Percentiles rank a stretch among this genome's conserved stretches.
Conservation (phyloP, 192 early-diverging fungal species). For the Coemansia sp. region DNA sequence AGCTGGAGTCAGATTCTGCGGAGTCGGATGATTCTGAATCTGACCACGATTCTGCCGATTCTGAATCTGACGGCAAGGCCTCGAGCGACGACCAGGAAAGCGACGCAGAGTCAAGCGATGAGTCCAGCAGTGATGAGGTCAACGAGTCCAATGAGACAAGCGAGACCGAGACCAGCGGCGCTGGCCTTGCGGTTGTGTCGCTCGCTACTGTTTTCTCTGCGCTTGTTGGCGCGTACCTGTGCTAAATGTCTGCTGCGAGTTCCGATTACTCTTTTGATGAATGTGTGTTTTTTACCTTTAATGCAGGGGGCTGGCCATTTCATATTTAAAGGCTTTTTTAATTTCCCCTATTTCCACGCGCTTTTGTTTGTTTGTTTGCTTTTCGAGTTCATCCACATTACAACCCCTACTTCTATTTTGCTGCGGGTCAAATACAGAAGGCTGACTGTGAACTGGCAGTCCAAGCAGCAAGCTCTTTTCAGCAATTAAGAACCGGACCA, state of each 20-base stretch:
- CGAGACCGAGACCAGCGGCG: constrained; percentile 21
- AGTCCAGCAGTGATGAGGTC: not conserved
- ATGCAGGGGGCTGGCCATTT: not conserved
- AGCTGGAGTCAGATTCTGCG: constrained; percentile 6
- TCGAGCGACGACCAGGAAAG: constrained; percentile 12
- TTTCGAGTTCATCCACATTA: too few relatives aligned
- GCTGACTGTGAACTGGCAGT: too few relatives aligned
- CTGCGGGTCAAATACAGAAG: too few relatives aligned
- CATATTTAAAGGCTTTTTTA: not conserved
- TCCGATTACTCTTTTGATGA: not conserved
- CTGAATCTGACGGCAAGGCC: constrained; percentile 10
- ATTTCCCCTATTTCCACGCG: not conserved
- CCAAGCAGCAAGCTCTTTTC: too few relatives aligned
- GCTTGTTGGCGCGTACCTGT: constrained; percentile 29
- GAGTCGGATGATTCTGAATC: not conserved
- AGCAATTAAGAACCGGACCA: too few relatives aligned
- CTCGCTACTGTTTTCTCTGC: constrained; percentile 28
- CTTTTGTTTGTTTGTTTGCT: not conserved
- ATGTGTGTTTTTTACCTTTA: not conserved
- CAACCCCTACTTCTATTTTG: too few relatives aligned
- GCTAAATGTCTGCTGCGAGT: constrained; percentile 18
- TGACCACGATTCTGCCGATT: constrained; percentile 5
- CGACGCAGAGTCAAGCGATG: constrained; percentile 3
- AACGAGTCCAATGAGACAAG: constrained; percentile 11
- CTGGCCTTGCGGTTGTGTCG: constrained; percentile 24